These are phyloP conservation scores for Eragrostis tef DNA, from an alignment of 202 grass and related monocot species.

Conservation along the genomic window DNA sequence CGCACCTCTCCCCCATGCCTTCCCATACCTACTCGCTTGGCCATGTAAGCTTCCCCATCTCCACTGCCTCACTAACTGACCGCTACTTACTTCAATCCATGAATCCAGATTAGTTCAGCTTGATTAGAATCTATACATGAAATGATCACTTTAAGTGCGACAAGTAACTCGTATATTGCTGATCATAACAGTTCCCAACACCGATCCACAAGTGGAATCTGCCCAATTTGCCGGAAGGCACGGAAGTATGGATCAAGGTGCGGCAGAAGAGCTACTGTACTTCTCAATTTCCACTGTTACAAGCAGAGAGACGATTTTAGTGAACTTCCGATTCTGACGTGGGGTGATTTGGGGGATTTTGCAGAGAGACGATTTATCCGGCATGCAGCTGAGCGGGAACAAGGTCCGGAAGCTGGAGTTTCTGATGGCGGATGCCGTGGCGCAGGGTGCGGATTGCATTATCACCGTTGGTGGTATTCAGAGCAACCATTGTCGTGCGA, in stretches of 20 bases:
- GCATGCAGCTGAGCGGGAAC: conserved; percentile 97
- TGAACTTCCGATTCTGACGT: conserved; percentile 33
- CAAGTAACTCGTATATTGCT: neutral
- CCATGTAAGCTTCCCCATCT: conserved; percentile 52
- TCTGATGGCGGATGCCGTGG: conserved; percentile 72
- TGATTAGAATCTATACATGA: neutral
- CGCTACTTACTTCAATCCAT: neutral
- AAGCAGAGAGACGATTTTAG: neutral
- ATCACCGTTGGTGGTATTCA: conserved; percentile 94
- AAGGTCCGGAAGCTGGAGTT: conserved; percentile 97
- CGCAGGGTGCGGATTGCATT: conserved; percentile 66
- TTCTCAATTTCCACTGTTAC: neutral
- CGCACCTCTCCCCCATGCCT: conserved; percentile 72
- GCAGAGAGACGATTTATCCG: conserved; percentile 87
- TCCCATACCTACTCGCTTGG: conserved; percentile 73
- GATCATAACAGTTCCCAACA: conserved; percentile 66
- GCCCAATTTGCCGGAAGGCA: conserved; percentile 77
- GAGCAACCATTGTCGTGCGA: conserved; percentile 92
- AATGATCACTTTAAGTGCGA: conserved; percentile 1
- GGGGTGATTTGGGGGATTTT: conserved; percentile 20
- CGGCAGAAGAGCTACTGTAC: neutral
- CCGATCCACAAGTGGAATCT: conserved; percentile 98
- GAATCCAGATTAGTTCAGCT: neutral
- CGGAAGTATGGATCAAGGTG: conserved; percentile 99
- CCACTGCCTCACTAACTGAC: neutral